Evolutionary conservation across 116 monocot species (phyloP).

Genomic region (Dioscorea cayenensis): DNA sequence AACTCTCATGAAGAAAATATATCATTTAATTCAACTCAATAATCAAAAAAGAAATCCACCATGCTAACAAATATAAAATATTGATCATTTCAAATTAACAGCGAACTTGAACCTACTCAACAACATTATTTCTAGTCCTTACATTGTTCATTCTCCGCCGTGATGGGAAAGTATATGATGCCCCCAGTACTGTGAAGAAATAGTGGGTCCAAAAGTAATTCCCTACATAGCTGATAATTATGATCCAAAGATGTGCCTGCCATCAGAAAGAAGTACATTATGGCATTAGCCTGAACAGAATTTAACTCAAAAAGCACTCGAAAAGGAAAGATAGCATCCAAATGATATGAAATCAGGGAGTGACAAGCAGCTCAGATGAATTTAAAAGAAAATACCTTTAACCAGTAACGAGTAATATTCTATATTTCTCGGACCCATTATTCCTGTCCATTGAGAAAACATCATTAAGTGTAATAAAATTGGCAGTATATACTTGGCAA

Average conservation of each 20-base stretch:
- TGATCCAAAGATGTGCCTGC: conserved; percentile 92
- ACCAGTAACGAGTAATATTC: conserved; percentile 95
- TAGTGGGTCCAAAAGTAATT: conserved; percentile 99
- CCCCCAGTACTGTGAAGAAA: conserved; percentile 94
- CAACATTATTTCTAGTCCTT: conserved; percentile 17
- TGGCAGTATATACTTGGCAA: no score
- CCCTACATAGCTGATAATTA: conserved; percentile 95
- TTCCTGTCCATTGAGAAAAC: no score
- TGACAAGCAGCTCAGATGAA: background rate
- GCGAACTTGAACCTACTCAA: background rate
- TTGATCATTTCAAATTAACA: background rate
- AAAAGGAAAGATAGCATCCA: background rate
- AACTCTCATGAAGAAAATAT: background rate
- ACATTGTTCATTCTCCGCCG: conserved; percentile 98
- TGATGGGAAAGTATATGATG: conserved; percentile 97
- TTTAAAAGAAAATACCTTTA: conserved; percentile 56
- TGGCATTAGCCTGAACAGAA: background rate
- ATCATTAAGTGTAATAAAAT: no score
- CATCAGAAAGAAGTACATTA: background rate
- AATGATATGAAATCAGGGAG: background rate
- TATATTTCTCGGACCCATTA: no score
- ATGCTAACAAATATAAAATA: background rate
- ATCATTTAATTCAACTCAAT: background rate
- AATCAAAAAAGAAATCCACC: background rate
- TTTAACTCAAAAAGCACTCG: background rate